phyloP scores from a whole-genome alignment of 1,139 yeast genomes.

The Candida tunisiensis region DNA sequence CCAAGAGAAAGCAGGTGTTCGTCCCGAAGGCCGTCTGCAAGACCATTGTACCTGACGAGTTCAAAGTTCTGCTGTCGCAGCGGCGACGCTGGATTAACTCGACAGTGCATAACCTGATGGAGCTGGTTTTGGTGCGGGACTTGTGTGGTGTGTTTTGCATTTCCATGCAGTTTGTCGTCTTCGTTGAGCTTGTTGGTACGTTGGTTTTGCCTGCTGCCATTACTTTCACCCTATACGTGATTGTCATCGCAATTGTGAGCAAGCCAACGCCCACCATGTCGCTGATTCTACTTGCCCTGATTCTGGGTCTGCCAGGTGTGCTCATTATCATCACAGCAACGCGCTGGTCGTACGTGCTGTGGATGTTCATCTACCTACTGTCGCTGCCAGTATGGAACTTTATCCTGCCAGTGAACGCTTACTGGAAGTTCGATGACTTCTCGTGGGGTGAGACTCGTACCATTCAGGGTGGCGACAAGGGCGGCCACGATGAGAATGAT shows the following conservation, averaged over 20 bases:
- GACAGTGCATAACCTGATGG: constrained; percentile 90
- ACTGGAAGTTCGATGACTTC: constrained; percentile 96
- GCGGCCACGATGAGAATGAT: constrained; percentile 49
- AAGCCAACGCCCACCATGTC: constrained; percentile 74
- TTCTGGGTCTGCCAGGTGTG: constrained; percentile 82
- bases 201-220: constrained; percentile 88
- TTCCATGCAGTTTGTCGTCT: constrained; percentile 91
- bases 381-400: constrained; percentile 95
- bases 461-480: constrained; percentile 49
- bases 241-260: constrained; percentile 59
- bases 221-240: constrained; percentile 68
- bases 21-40: constrained; percentile 94
- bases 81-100: constrained; percentile 99
- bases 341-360: constrained; percentile 52
- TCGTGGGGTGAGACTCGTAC: constrained; percentile 97
- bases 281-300: constrained; percentile 58
- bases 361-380: constrained; percentile 66
- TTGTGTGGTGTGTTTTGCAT: constrained; percentile 95
- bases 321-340: constrained; percentile 82
- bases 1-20: constrained; percentile 83
- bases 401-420: constrained; percentile 76
- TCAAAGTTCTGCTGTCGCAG: constrained; percentile 73
- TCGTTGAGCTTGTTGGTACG: constrained; percentile 79
- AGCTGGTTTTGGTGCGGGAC: constrained; percentile 72
- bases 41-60: constrained; percentile 77